Conservation (phyloP, 2,329 filamentous ascomycete species). For the Gaeumannomyces tritici region DNA sequence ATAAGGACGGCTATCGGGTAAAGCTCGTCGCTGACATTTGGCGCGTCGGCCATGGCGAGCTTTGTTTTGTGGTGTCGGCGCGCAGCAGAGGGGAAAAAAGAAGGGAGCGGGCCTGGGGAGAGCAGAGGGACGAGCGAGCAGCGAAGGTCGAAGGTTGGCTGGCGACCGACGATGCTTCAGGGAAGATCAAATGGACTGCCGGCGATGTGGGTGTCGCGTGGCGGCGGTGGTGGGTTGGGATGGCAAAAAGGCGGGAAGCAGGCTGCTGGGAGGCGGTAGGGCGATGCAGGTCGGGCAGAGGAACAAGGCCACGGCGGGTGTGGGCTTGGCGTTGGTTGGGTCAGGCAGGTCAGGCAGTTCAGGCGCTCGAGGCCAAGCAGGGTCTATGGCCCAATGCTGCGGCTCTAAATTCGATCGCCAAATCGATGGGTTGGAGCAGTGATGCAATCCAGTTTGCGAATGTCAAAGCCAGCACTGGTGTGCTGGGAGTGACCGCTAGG, state of each 20-base stretch:
- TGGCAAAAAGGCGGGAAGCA: not conserved
- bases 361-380: too few species aligned
- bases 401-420: not conserved
- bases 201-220: not conserved
- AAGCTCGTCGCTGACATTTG: conserved; percentile 92
- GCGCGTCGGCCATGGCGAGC: conserved; percentile 76
- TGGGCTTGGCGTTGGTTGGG: not conserved
- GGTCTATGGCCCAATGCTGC: not conserved
- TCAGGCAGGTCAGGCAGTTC: not conserved
- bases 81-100: not conserved
- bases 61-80: conserved; percentile 7
- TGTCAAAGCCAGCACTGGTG: not conserved
- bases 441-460: not conserved
- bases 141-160: not conserved
- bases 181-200: not conserved
- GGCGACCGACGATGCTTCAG: not conserved
- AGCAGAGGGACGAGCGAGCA: conserved; percentile 3
- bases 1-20: conserved; percentile 99
- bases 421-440: not conserved
- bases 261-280: not conserved
- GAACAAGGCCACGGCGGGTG: not conserved
- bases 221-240: not conserved
- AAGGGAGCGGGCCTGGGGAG: not conserved
- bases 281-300: not conserved
- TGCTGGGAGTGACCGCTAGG: not conserved